Evolutionary conservation across 2,329 filamentous ascomycete species (phyloP), one percentile per base, ranked within the genome.

Genomic region (Fusarium drepaniforme): DNA sequence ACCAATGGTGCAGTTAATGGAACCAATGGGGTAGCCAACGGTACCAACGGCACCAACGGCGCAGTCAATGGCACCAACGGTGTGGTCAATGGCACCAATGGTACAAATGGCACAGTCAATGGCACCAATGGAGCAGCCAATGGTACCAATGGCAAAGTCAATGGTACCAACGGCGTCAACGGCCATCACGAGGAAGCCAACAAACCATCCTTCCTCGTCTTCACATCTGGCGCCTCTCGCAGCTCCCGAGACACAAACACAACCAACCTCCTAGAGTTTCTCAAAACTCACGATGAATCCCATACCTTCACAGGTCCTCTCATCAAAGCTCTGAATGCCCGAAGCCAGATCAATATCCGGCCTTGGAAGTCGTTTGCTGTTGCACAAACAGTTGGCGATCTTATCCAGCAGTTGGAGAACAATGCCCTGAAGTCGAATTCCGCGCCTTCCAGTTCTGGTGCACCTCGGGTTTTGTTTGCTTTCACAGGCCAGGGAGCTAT

Each of bases 321-420:
- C 2, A 42, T 77, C 37, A 68, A 62, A 38, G 75, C 75, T 1
- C 44, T 77, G 25, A 77, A 77, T 25, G 68, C 71, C 37, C 67
- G 75, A 65, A 77, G 75, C 8, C 75, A 77, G 56, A 64, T 77
- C 44, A 67, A 70, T 28, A n/a, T 65, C 58, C 63, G 75, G 2
- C 75, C 75, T 4, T 77, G 75, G 75, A 77, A 76, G 49, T 77
- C 75, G 1, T 77, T 71, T 18, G 68, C 68, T 35, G 75, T 77
- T 40, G 73, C 75, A 0, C 73, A 76, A 35, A 75, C 75, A 16
- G 57, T 77, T 35, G 73, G 64, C 1, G 71, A 40, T 9, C 71
- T 77, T 15, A 71, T 77, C 5, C 64, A 69, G 6, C 73, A 77
- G 37, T 44, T 77, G 2, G 73, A 76, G 28, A 65, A 25, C 6